Evolutionary conservation across 2,329 filamentous ascomycete species (phyloP), one percentile per base, ranked within the genome.

Genomic region (Beauveria sp.): DNA sequence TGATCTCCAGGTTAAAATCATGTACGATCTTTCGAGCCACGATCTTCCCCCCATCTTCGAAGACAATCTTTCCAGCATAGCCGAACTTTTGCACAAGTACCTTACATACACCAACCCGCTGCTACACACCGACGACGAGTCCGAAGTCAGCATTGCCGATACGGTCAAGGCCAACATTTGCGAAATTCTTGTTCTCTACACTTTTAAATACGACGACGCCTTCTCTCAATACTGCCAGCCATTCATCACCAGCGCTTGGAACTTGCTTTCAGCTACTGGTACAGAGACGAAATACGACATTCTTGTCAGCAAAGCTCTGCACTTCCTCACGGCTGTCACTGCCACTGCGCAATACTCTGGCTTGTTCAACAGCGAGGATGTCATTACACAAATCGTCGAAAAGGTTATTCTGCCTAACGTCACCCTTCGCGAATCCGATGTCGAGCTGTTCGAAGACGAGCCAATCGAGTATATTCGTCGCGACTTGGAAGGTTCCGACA

Each of bases 31-130:
- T n/a, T n/a, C n/a, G n/a, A 96, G 88, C 71, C 96, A 99, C 73
- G 95, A 99, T 73, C 83, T 99, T 68, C 92, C 95, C 95, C 93
- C 93, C 2, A 87, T 95, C 67, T 96, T 99, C 73, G 95, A 99
- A 78, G 89, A 96, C 66, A 90, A 96, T 70, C 82, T 99, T 22
- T 76, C 80, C 53, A 84, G 85, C 65, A 89, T 99, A 66, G 89
- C 90, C 20, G 79, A 82, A 24, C 81, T 98, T 16, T 81, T 98
- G 18, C 89, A 96, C 77, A 98, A 96, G 74, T 99, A 99, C 74
- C 82, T 99, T 60, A 87, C 85, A 22, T 99, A 96, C 75, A 84
- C 91, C 67, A 97, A 96, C 73, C 81, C 87, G n/a, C 74, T 92
- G 14, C 79, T 98, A 55, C 85, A 87, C 63, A 96, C 90, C 26